Base-by-base conservation (phyloP, 2,329 filamentous ascomycete genomes). In the Helotiales sp. region DNA sequence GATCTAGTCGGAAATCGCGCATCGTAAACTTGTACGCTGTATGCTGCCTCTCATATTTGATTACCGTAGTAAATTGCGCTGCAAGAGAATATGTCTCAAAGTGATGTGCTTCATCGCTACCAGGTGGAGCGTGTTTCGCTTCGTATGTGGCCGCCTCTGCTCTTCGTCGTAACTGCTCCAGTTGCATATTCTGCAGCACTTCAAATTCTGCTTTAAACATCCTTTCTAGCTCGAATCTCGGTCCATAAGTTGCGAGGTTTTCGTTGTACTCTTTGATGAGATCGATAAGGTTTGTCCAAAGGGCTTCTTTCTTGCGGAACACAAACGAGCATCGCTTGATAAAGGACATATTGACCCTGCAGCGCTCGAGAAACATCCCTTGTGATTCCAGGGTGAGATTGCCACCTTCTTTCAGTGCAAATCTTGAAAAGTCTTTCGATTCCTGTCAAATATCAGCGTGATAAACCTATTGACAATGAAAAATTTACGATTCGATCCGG, bases 1-100 rank as follows among this genome's bases (percentile, higher is more conserved):
- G 57, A 51, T 68, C 66, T 1, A 68, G 49, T 46, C 66, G 50
- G 49, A 67, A 68, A 46, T 68, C 65, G 33, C 60, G 42, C 66
- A 68, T 64, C 2, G 63, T 58, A 24, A 68, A 68, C 17, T 65
- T 65, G 55, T 63, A 61, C 5, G 63, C 62, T 3, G 62, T 56
- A 36, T 67, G 65, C 17, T 62, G 55, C 10, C 65, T 40, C 49
- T 67, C 65, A 38, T 57, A 67, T 27, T 64, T 63, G 29, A 67
- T 61, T 1, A 67, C 65, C 1, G 58, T 52, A 38, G 61, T 64
- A 40, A 68, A 68, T 33, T 66, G 61, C 2, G 66, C 62, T 27
- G 66, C 65, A 3, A 67, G 59, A 2, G 61, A 58, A 7, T 67
- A 49, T 10, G 64, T 58, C 6, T 61, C 57, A 42, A 67, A 68